Percentiles rank a stretch among this genome's conserved stretches.
Evolutionary conservation across 2,329 filamentous ascomycete species (phyloP).

Genomic region (Bipolaris sorokiniana): DNA sequence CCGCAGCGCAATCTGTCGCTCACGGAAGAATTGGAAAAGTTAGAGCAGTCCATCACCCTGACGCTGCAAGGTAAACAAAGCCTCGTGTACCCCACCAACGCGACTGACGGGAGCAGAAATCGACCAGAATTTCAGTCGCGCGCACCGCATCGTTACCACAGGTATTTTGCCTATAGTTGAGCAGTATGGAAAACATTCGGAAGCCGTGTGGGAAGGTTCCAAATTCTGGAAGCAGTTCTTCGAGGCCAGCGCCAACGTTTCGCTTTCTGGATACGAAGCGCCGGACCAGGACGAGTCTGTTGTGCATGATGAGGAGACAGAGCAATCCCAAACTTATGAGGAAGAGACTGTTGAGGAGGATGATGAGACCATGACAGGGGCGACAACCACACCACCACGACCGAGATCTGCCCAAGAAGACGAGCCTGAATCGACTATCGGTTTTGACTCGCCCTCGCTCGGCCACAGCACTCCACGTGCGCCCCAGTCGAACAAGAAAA

Average conservation of each 20-base stretch:
- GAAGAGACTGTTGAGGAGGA: slow-evolving; percentile 53
- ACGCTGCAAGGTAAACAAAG: slow-evolving; percentile 76
- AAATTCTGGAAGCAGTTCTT: slow-evolving; percentile 99
- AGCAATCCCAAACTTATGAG: slow-evolving; percentile 47
- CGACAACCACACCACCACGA: slow-evolving; percentile 54
- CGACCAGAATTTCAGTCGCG: slow-evolving; percentile 96
- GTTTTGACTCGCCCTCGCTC: slow-evolving; percentile 66
- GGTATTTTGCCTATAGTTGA: slow-evolving; percentile 93
- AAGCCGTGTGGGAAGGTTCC: slow-evolving; percentile 93
- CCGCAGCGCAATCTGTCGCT: slow-evolving; percentile 71
- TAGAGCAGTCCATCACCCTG: slow-evolving; percentile 95
- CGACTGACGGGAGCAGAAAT: slow-evolving; percentile 70
- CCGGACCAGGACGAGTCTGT: slow-evolving; percentile 64
- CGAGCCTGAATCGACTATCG: slow-evolving; percentile 64
- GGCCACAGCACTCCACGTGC: slow-evolving; percentile 67
- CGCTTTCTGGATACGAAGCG: slow-evolving; percentile 92
- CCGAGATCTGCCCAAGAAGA: slow-evolving; percentile 45
- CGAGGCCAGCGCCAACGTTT: slow-evolving; percentile 96
- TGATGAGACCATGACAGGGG: slow-evolving; percentile 39
- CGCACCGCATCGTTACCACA: slow-evolving; percentile 92
- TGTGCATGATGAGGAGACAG: slow-evolving; percentile 52
- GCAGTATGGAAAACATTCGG: slow-evolving; percentile 92
- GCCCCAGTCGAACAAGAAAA: slow-evolving; percentile 32
- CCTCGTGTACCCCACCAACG: slow-evolving; percentile 27
- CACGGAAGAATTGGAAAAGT: slow-evolving; percentile 92